A percentile compares a stretch with the other conserved stretches of the same genome.
These are phyloP conservation scores for Acidiella bohemica DNA, from an alignment of 495 filamentous ascomycete genomes.

Conservation along the genomic window DNA sequence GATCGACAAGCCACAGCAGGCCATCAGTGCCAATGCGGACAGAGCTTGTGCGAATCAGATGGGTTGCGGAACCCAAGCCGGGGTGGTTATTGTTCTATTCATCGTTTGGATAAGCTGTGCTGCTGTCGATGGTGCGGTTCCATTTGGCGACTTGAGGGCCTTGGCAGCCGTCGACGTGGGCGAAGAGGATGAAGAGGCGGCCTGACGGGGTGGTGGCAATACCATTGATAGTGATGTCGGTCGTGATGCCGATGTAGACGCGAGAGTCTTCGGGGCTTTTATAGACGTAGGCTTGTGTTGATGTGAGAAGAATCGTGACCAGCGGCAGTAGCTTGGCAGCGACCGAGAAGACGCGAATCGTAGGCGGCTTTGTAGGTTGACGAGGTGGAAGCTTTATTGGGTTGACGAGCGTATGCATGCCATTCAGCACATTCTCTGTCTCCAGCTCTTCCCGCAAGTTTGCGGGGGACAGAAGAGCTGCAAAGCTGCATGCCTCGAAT, in stretches of 20 bases:
- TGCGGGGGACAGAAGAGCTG: no score
- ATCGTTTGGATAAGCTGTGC: constrained; percentile 20
- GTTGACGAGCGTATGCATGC: no score
- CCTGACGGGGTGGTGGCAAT: constrained; percentile 13
- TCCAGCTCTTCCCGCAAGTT: no score
- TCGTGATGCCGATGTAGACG: constrained; percentile 1
- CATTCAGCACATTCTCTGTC: no score
- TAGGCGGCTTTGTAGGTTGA: no score
- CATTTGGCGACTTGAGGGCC: constrained; percentile 14
- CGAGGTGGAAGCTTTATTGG: no score
- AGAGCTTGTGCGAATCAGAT: constrained; percentile 21
- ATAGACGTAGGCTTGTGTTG: neutral
- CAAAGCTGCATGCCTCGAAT: no score
- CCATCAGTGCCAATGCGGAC: constrained; percentile 26
- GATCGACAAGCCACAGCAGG: constrained; percentile 24
- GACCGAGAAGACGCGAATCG: no score
- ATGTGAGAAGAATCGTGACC: no score
- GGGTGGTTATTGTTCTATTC: constrained; percentile 24
- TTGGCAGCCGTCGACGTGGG: constrained; percentile 12
- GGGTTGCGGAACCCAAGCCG: constrained; percentile 17
- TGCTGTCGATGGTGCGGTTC: constrained; percentile 15
- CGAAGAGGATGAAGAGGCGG: constrained; percentile 11
- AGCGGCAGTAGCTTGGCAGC: no score
- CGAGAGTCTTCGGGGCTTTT: constrained; percentile 14
- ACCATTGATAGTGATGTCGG: constrained; percentile 7